Percentiles rank a stretch among this genome's conserved stretches.
These are phyloP conservation scores for Suhomyces panamericanus DNA, from an alignment of 1,139 yeast genomes.

Conservation along the genomic window DNA sequence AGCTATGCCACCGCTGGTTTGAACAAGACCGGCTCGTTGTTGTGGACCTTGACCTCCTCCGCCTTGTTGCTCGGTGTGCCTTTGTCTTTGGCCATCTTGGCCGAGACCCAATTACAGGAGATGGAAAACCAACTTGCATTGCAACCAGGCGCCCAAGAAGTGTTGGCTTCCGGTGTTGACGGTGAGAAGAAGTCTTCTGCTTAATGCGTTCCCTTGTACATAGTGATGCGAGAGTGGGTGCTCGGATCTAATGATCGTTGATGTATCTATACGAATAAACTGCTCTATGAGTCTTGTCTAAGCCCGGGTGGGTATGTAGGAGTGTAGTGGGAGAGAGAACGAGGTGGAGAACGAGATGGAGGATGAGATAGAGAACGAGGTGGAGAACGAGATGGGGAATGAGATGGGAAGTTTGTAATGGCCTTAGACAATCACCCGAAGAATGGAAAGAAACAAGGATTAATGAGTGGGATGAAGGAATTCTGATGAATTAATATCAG, in stretches of 20 bases:
- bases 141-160: slow-evolving; percentile 82
- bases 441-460: too few species aligned
- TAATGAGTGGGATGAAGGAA: background rate
- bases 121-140: slow-evolving; percentile 90
- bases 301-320: background rate
- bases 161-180: slow-evolving; percentile 68
- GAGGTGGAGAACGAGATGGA: too few species aligned
- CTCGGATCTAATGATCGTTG: slow-evolving; percentile 11
- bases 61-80: slow-evolving; percentile 91
- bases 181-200: slow-evolving; percentile 34
- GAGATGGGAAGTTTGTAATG: too few species aligned
- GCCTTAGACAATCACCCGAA: too few species aligned
- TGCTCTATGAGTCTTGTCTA: slow-evolving; percentile 3
- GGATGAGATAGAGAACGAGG: too few species aligned
- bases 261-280: slow-evolving; percentile 10
- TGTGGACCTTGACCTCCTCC: slow-evolving; percentile 86
- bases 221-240: slow-evolving; percentile 8
- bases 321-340: too few species aligned
- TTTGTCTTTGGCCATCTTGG: slow-evolving; percentile 79
- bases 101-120: slow-evolving; percentile 91
- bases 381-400: too few species aligned
- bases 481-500: too few species aligned
- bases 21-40: slow-evolving; percentile 64
- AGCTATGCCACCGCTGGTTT: slow-evolving; percentile 47
- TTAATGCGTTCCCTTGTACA: slow-evolving; percentile 12